Percentiles rank a stretch among this genome's conserved stretches.
These are phyloP conservation scores for Astragalus glycyphyllos DNA, from an alignment of 306 rosid genomes.

Conservation along the genomic window DNA sequence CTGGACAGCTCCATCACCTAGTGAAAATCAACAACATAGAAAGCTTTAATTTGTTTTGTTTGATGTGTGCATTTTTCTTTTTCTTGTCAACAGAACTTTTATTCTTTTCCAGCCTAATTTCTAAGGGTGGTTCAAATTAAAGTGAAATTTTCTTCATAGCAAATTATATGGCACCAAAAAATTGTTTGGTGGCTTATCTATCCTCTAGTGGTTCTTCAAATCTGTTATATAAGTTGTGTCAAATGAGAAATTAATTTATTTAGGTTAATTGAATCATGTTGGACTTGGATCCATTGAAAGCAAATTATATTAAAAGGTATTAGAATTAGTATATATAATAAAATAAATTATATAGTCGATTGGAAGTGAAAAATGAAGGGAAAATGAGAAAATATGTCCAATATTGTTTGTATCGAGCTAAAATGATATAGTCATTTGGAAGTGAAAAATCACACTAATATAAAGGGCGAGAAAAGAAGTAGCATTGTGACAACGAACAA, in stretches of 20 bases:
- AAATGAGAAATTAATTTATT: slow-evolving; percentile 6
- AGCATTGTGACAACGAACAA: too few relatives aligned
- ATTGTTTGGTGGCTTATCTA: slow-evolving; percentile 18
- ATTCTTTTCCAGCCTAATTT: slow-evolving; percentile 50
- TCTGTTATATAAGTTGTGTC: neutral
- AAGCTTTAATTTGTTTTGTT: slow-evolving; percentile 41
- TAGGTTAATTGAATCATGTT: neutral
- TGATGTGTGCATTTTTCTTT: slow-evolving; percentile 38
- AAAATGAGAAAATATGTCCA: too few relatives aligned
- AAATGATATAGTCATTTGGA: too few relatives aligned
- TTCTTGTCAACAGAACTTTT: slow-evolving; percentile 13
- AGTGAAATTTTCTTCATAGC: slow-evolving; percentile 37
- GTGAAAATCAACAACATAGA: slow-evolving; percentile 32
- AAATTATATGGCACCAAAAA: slow-evolving; percentile 12
- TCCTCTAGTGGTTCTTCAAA: neutral
- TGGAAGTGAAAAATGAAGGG: too few relatives aligned
- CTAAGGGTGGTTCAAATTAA: slow-evolving; percentile 38
- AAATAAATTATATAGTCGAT: too few relatives aligned
- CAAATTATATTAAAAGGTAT: too few relatives aligned
- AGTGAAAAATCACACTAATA: too few relatives aligned
- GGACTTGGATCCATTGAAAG: too few relatives aligned
- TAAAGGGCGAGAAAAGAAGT: too few relatives aligned
- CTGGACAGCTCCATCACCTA: slow-evolving; percentile 71
- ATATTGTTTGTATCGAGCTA: too few relatives aligned
- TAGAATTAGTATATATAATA: too few relatives aligned